Evolutionary conservation across 306 rosid species (phyloP).

Genomic region (Lathyrus aphaca): DNA sequence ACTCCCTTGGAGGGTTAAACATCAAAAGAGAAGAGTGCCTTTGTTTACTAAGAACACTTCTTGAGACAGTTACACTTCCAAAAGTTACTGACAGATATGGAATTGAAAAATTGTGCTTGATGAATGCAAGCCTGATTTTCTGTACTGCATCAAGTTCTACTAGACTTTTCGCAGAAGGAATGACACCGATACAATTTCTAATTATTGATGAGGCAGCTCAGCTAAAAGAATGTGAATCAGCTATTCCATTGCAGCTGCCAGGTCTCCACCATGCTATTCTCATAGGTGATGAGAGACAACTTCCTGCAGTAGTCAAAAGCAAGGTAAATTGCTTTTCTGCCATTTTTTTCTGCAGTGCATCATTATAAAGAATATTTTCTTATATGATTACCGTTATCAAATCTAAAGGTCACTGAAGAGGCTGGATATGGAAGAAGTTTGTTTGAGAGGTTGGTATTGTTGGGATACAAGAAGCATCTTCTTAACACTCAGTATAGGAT

Average conservation of each 20-base stretch:
- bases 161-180: slow-evolving; percentile 31
- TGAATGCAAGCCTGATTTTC: slow-evolving; percentile 43
- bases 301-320: slow-evolving; percentile 67
- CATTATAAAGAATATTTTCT: slow-evolving; percentile 1
- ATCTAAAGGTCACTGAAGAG: slow-evolving; percentile 36
- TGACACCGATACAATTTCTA: slow-evolving; percentile 29
- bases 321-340: slow-evolving; percentile 41
- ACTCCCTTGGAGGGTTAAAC: slow-evolving; percentile 9
- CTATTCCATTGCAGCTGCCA: slow-evolving; percentile 58
- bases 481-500: slow-evolving; percentile 53
- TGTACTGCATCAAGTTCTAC: slow-evolving; percentile 55
- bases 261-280: slow-evolving; percentile 51
- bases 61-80: slow-evolving; percentile 33
- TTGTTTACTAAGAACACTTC: slow-evolving; percentile 17
- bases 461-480: slow-evolving; percentile 45
- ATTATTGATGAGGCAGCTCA: slow-evolving; percentile 71
- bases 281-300: slow-evolving; percentile 67
- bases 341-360: background rate
- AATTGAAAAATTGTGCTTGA: slow-evolving; percentile 35
- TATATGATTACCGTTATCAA: background rate
- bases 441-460: slow-evolving; percentile 49
- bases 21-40: slow-evolving; percentile 32
- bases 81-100: background rate
- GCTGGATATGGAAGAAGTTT: slow-evolving; percentile 60
- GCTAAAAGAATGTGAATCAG: slow-evolving; percentile 66